A percentile compares a stretch with the other conserved stretches of the same genome.
phyloP scores from a whole-genome alignment of 345 rosid species.

The Rhizophora mangle region DNA sequence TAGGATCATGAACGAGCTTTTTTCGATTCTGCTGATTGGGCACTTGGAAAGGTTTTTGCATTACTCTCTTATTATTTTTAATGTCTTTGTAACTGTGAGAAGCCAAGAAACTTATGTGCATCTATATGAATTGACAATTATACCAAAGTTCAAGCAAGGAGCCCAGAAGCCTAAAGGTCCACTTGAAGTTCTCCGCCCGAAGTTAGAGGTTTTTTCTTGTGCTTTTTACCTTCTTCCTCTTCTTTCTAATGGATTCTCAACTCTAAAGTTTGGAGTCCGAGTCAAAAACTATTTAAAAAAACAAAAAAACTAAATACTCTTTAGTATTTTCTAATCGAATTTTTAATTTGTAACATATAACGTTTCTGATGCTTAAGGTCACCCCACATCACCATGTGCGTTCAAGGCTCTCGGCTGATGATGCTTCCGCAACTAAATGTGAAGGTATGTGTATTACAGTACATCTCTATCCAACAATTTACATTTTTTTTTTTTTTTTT shows the following conservation, averaged over 20 bases:
- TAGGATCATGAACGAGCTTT: slow-evolving; percentile 88
- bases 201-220: slow-evolving; percentile 52
- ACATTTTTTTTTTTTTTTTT: neutral
- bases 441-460: slow-evolving; percentile 33
- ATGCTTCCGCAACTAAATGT: slow-evolving; percentile 54
- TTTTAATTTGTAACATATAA: neutral
- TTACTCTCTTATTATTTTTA: neutral
- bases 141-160: slow-evolving; percentile 44
- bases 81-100: neutral
- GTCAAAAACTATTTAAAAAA: neutral
- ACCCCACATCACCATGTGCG: slow-evolving; percentile 70
- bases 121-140: too few relatives aligned
- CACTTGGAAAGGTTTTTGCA: slow-evolving; percentile 62
- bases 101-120: too few relatives aligned
- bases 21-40: slow-evolving; percentile 97
- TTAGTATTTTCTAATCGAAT: neutral
- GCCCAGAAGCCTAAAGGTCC: slow-evolving; percentile 80
- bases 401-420: slow-evolving; percentile 71
- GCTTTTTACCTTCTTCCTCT: neutral
- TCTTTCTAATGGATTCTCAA: too few relatives aligned
- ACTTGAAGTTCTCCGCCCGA: slow-evolving; percentile 81
- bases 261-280: neutral
- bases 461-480: neutral
- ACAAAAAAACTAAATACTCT: too few relatives aligned
- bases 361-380: slow-evolving; percentile 41